Percentiles rank a stretch among this genome's conserved stretches.
phyloP scores from a whole-genome alignment of 164 flowering plant species.

The Aristolochia fimbriata region DNA sequence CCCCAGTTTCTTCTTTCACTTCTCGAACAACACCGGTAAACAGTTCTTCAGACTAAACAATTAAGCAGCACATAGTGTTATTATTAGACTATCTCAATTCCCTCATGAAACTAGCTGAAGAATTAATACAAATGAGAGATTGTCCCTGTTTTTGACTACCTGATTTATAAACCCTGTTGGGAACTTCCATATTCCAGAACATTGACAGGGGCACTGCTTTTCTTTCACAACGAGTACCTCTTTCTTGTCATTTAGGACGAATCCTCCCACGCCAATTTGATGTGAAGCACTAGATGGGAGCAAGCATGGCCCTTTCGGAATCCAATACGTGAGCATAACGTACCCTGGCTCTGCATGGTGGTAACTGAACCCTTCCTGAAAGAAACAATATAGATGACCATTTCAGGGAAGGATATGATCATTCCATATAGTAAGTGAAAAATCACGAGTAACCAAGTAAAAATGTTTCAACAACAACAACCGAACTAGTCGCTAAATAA shows the following conservation, averaged over 20 bases:
- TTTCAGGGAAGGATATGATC: not conserved
- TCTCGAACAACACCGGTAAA: conserved; percentile 54
- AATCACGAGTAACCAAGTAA: not conserved
- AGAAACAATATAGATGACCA: not conserved
- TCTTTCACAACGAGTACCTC: conserved; percentile 66
- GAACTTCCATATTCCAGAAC: conserved; percentile 51
- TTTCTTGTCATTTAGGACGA: conserved; percentile 39
- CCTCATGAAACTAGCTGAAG: not conserved
- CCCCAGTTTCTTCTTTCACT: conserved; percentile 73
- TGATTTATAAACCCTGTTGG: conserved; percentile 61
- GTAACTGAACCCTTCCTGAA: conserved; percentile 53
- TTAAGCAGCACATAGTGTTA: not conserved
- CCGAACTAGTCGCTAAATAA: not conserved
- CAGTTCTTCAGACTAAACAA: conserved; percentile 50
- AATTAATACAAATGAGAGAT: not conserved
- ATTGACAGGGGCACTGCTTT: conserved; percentile 41
- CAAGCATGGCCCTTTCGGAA: conserved; percentile 40
- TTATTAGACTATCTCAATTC: no score
- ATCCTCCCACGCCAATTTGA: conserved; percentile 52
- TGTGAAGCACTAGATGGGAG: conserved; percentile 56
- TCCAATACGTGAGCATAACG: conserved; percentile 57
- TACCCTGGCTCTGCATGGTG: conserved; percentile 63
- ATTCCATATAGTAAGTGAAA: not conserved
- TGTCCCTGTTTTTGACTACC: conserved; percentile 15
- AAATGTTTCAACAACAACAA: not conserved